Evolutionary conservation across 1,284 basidiomycete genomes (phyloP).

Genomic region (Fomitopsis pinicola): DNA sequence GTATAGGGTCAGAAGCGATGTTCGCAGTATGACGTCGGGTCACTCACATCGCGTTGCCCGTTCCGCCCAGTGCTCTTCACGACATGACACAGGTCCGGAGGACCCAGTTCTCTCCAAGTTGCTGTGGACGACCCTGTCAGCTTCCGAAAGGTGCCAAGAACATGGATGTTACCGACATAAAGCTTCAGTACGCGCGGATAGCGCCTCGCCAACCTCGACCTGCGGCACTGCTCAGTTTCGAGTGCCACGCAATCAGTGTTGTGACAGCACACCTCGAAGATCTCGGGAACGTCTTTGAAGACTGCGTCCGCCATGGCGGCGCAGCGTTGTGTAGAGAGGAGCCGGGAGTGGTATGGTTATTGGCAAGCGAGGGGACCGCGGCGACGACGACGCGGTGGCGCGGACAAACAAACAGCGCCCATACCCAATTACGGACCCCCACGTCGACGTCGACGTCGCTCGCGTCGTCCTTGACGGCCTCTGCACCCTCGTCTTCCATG

Average conservation of each 20-base stretch:
- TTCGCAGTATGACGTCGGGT: not conserved
- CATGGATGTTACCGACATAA: constrained; percentile 58
- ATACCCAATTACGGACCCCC: too few relatives aligned
- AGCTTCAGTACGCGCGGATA: constrained; percentile 89
- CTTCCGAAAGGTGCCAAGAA: not conserved
- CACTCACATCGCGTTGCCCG: constrained; percentile 80
- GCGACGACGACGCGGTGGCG: not conserved
- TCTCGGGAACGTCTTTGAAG: constrained; percentile 62
- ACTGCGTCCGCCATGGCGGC: constrained; percentile 34
- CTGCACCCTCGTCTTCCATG: too few relatives aligned
- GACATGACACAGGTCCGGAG: constrained; percentile 95
- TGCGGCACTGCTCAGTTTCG: constrained; percentile 28
- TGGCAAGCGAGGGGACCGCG: not conserved
- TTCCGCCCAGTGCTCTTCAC: constrained; percentile 87
- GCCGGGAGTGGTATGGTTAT: not conserved
- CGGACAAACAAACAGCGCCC: too few relatives aligned
- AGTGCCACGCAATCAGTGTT: not conserved
- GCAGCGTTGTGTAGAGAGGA: not conserved
- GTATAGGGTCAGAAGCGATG: not conserved
- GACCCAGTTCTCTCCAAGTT: constrained; percentile 94
- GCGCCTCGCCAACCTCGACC: constrained; percentile 88
- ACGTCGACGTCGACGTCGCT: too few relatives aligned
- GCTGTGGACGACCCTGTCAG: constrained; percentile 42
- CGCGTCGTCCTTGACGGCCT: too few relatives aligned
- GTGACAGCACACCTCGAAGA: constrained; percentile 52